These are phyloP conservation scores for Ambrosia trifida DNA, from an alignment of 129 eudicot species.

Conservation along the genomic window DNA sequence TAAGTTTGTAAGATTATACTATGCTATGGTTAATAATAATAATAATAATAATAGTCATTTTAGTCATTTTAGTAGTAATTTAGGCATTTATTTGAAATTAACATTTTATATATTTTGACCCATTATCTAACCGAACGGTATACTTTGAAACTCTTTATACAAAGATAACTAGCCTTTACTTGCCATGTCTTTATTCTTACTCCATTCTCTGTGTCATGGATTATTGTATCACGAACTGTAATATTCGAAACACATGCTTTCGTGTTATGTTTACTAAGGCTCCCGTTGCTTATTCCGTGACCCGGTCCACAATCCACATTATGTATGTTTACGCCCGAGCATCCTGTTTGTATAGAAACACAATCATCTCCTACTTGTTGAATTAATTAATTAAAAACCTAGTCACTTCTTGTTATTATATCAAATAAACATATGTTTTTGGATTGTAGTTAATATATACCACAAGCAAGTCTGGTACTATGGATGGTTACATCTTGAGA, in stretches of 20 bases:
- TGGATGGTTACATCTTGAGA: slow-evolving; percentile 60
- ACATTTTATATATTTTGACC: neutral
- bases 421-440: neutral
- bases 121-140: neutral
- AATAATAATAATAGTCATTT: too few relatives aligned
- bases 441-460: slow-evolving; percentile 28
- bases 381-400: neutral
- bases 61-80: too few relatives aligned
- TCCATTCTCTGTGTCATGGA: slow-evolving; percentile 50
- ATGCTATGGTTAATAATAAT: too few relatives aligned
- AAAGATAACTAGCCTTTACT: slow-evolving; percentile 26
- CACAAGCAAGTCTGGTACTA: slow-evolving; percentile 53
- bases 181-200: slow-evolving; percentile 89
- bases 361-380: slow-evolving; percentile 61
- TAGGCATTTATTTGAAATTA: neutral
- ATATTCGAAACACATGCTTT: slow-evolving; percentile 69
- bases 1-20: too few relatives aligned
- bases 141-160: neutral
- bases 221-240: slow-evolving; percentile 52
- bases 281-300: slow-evolving; percentile 78
- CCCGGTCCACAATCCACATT: slow-evolving; percentile 72
- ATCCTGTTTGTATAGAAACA: slow-evolving; percentile 72
- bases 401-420: slow-evolving; percentile 2
- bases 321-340: slow-evolving; percentile 47
- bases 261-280: slow-evolving; percentile 56